phyloP scores from a whole-genome alignment of 805 yeast genomes.

The Blastobotrys terrestris region DNA sequence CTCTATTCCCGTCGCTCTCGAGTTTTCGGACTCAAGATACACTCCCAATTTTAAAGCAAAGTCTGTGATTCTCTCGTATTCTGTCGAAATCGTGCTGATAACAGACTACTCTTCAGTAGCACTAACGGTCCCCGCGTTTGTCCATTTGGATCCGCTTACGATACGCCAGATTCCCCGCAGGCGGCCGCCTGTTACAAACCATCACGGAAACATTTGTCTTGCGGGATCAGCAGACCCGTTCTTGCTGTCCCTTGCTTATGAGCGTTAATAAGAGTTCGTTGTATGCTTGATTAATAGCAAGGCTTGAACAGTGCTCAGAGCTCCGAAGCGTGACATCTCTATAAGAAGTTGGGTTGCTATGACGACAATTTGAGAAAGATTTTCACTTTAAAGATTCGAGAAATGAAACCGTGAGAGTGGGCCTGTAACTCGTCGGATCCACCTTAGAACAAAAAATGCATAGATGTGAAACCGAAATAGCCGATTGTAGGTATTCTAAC shows the following conservation, averaged over 20 bases:
- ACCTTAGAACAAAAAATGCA: too few species aligned
- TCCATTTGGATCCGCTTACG: neutral
- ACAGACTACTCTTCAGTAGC: neutral
- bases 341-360: too few species aligned
- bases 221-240: neutral
- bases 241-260: neutral
- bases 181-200: neutral
- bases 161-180: neutral
- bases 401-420: too few species aligned
- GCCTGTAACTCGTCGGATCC: too few species aligned
- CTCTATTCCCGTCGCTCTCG: neutral
- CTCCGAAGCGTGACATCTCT: too few species aligned
- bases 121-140: neutral
- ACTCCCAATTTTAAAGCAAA: neutral
- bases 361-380: too few species aligned
- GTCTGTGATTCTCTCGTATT: neutral
- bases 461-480: too few species aligned
- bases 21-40: neutral
- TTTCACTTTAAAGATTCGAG: too few species aligned
- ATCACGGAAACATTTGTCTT: neutral
- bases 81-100: neutral
- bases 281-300: too few species aligned
- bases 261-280: neutral
- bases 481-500: too few species aligned
- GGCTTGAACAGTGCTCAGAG: too few species aligned